Percentiles rank a stretch among this genome's conserved stretches.
Evolutionary conservation across 2,329 filamentous ascomycete species (phyloP).

Genomic region (Aspergillus bombycis): DNA sequence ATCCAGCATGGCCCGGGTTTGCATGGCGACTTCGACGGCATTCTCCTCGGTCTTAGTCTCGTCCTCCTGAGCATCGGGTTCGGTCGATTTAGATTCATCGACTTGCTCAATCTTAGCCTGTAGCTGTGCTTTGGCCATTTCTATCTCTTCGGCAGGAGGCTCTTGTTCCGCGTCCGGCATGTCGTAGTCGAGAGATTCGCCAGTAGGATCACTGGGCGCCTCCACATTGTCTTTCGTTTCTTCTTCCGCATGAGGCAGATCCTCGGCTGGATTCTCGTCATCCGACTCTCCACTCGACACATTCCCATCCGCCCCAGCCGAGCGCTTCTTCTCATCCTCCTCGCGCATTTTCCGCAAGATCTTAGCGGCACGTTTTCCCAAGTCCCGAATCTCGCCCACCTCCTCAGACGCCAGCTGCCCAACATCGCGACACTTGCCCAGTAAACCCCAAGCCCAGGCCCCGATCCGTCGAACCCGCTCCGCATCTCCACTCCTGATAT

Average conservation of each 20-base stretch:
- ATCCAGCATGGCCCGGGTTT: slow-evolving; percentile 71
- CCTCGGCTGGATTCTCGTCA: slow-evolving; percentile 13
- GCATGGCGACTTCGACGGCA: slow-evolving; percentile 25
- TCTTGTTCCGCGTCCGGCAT: slow-evolving; percentile 22
- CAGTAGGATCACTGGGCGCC: slow-evolving; percentile 6
- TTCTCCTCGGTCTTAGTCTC: slow-evolving; percentile 18
- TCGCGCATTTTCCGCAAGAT: slow-evolving; percentile 50
- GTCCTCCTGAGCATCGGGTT: not conserved
- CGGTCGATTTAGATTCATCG: slow-evolving; percentile 25
- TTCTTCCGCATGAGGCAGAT: not conserved
- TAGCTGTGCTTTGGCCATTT: slow-evolving; percentile 53
- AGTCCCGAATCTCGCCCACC: slow-evolving; percentile 73
- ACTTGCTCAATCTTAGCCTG: slow-evolving; percentile 40
- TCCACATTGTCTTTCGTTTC: slow-evolving; percentile 5
- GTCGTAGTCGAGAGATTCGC: slow-evolving; percentile 12
- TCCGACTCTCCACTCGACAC: slow-evolving; percentile 28
- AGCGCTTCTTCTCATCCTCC: slow-evolving; percentile 39
- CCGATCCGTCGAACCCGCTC: slow-evolving; percentile 69
- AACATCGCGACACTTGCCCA: slow-evolving; percentile 73
- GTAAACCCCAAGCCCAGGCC: slow-evolving; percentile 81
- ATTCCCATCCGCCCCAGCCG: slow-evolving; percentile 28
- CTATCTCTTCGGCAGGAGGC: slow-evolving; percentile 41
- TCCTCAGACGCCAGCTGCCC: slow-evolving; percentile 77
- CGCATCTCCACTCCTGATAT: slow-evolving; percentile 63
- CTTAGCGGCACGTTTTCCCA: slow-evolving; percentile 74